Conservation (phyloP, 1,284 basidiomycete genomes). For the Kwoniella shivajii region DNA sequence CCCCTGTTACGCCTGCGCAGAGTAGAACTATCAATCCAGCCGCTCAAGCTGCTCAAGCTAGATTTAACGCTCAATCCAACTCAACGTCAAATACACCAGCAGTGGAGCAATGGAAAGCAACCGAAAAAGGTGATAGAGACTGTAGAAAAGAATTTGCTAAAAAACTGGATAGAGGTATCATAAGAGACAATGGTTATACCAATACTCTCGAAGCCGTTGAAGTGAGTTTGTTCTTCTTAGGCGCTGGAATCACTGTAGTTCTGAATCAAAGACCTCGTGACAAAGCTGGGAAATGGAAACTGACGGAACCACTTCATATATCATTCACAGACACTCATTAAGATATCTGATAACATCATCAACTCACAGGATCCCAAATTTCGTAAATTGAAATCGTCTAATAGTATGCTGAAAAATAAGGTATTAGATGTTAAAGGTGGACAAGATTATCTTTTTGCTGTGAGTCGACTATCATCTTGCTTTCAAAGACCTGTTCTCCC, state of each 20-base stretch:
- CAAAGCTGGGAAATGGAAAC: too few species aligned
- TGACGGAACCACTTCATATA: background rate
- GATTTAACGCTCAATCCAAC: background rate
- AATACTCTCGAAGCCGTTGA: conserved; percentile 43
- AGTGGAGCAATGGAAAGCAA: conserved; percentile 11
- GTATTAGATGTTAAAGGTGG: conserved; percentile 44
- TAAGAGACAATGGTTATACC: conserved; percentile 46
- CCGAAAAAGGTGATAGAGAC: conserved; percentile 38
- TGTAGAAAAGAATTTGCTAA: conserved; percentile 33
- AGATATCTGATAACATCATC: conserved; percentile 48
- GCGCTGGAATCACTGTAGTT: background rate
- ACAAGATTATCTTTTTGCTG: conserved; percentile 48
- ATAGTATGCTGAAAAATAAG: conserved; percentile 41
- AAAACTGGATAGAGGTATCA: conserved; percentile 43
- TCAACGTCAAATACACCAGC: background rate
- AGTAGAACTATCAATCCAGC: background rate
- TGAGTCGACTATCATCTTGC: too few species aligned
- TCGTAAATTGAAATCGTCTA: conserved; percentile 40
- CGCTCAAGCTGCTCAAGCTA: conserved; percentile 2
- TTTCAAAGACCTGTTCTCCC: too few species aligned
- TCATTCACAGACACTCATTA: conserved; percentile 43
- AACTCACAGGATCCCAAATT: conserved; percentile 42
- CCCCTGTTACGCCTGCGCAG: background rate
- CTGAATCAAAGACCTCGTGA: too few species aligned
- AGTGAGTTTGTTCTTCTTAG: conserved; percentile 30